Evolutionary conservation across 2,329 filamentous ascomycete species (phyloP).

Genomic region (Aureobasidium sp.): DNA sequence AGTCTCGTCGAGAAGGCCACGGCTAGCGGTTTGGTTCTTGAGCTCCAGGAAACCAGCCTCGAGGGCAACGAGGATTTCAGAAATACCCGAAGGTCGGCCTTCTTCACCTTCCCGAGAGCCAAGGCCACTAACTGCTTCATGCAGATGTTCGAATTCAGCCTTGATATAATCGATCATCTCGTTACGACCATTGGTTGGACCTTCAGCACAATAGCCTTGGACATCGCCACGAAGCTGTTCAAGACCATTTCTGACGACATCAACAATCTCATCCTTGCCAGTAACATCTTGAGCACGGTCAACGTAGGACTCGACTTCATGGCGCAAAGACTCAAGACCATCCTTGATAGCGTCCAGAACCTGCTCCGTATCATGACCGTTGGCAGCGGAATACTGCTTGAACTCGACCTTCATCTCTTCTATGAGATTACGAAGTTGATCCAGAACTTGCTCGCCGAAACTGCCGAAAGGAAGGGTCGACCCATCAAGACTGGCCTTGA

Average conservation of each 20-base stretch:
- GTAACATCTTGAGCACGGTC: slow-evolving; percentile 61
- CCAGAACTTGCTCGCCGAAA: slow-evolving; percentile 51
- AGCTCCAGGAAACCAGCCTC: slow-evolving; percentile 32
- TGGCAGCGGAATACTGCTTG: slow-evolving; percentile 72
- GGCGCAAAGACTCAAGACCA: slow-evolving; percentile 70
- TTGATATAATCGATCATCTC: slow-evolving; percentile 44
- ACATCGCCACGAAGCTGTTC: slow-evolving; percentile 56
- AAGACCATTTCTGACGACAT: slow-evolving; percentile 56
- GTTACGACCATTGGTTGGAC: slow-evolving; percentile 32
- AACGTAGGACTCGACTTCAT: slow-evolving; percentile 74
- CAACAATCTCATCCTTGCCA: slow-evolving; percentile 70
- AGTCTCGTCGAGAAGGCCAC: slow-evolving; percentile 28
- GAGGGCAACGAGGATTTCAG: slow-evolving; percentile 31
- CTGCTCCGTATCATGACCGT: slow-evolving; percentile 76
- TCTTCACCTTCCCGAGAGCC: slow-evolving; percentile 7
- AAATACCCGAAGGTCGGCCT: slow-evolving; percentile 22
- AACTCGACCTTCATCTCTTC: slow-evolving; percentile 56
- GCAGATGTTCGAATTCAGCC: slow-evolving; percentile 53
- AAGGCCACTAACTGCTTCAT: slow-evolving; percentile 43
- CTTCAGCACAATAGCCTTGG: slow-evolving; percentile 41
- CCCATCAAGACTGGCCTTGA: slow-evolving; percentile 48
- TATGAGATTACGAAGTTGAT: slow-evolving; percentile 50
- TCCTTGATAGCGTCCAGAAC: slow-evolving; percentile 82
- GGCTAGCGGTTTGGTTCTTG: slow-evolving; percentile 31
- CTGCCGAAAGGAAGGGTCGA: slow-evolving; percentile 43